phyloP scores from a whole-genome alignment of 148 eudicot species.

The Suaeda aralocaspica region DNA sequence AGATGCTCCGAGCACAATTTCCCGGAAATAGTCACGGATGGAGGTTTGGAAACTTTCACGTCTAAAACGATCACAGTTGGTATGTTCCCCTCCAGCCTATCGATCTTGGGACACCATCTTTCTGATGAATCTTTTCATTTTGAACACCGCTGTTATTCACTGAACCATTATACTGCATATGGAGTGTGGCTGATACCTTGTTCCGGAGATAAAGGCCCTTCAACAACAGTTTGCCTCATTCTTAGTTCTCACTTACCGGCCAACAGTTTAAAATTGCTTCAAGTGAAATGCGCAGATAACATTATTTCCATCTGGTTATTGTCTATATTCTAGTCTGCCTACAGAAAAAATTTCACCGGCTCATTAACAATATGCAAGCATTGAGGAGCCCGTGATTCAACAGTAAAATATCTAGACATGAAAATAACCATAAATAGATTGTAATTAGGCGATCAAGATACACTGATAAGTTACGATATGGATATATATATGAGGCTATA shows the following conservation, averaged over 20 bases:
- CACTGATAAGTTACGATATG: no score
- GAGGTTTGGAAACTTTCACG: slow-evolving; percentile 12
- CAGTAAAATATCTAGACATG: slow-evolving; percentile 6
- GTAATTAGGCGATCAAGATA: neutral
- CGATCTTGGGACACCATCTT: slow-evolving; percentile 20
- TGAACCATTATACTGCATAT: slow-evolving; percentile 16
- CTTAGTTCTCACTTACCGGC: neutral
- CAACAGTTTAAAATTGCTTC: slow-evolving; percentile 7
- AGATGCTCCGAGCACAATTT: slow-evolving; percentile 22
- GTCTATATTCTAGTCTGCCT: no score
- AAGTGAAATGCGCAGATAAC: no score
- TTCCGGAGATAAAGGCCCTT: slow-evolving; percentile 18
- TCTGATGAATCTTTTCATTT: slow-evolving; percentile 5
- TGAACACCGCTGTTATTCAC: slow-evolving; percentile 11
- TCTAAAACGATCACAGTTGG: slow-evolving; percentile 5
- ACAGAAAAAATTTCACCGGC: neutral
- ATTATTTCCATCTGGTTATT: no score
- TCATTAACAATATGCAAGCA: neutral
- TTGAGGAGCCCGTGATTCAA: neutral
- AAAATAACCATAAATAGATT: slow-evolving; percentile 11
- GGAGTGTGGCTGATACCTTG: slow-evolving; percentile 5
- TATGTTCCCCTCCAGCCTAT: slow-evolving; percentile 17
- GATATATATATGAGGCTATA: no score
- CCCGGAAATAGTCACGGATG: slow-evolving; percentile 25
- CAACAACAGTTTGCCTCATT: slow-evolving; percentile 25